A percentile compares a stretch with the other conserved stretches of the same genome.
Evolutionary conservation across 169 alveolate genomes (phyloP).

Genomic region (Babesia bovis): DNA sequence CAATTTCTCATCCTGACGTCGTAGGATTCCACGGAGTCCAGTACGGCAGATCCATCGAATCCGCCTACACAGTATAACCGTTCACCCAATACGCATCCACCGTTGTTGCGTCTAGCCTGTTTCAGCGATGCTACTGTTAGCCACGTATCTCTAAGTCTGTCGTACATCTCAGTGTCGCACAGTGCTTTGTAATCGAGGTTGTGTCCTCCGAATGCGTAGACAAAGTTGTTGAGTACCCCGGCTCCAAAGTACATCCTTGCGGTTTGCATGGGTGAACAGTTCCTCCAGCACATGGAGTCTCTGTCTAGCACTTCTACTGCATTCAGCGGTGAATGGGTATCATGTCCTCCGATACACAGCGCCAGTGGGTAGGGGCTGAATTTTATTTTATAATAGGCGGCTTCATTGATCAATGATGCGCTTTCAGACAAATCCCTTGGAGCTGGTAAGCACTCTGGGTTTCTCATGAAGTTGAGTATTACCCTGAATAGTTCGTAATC

Average conservation of each 20-base stretch:
- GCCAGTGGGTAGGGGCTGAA: conserved; percentile 85
- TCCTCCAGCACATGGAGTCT: conserved; percentile 85
- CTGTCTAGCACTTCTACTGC: conserved; percentile 82
- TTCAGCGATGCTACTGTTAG: conserved; percentile 75
- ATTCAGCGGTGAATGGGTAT: conserved; percentile 77
- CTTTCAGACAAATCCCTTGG: conserved; percentile 82
- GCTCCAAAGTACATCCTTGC: conserved; percentile 82
- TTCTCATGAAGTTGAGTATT: conserved; percentile 81
- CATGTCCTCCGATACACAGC: conserved; percentile 82
- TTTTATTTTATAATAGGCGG: conserved; percentile 79
- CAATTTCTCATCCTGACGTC: conserved; percentile 85
- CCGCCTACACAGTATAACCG: conserved; percentile 82
- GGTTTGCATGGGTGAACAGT: conserved; percentile 84
- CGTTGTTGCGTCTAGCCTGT: conserved; percentile 81
- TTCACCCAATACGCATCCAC: conserved; percentile 71
- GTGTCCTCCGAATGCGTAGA: conserved; percentile 89
- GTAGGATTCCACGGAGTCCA: conserved; percentile 82
- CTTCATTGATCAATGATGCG: conserved; percentile 76
- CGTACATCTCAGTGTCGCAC: conserved; percentile 88
- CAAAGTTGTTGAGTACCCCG: conserved; percentile 76
- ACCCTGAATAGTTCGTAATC: conserved; percentile 82
- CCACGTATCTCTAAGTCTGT: conserved; percentile 85
- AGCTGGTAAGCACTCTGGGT: conserved; percentile 74
- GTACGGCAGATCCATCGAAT: conserved; percentile 77
- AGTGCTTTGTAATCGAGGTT: conserved; percentile 89